phyloP scores from a whole-genome alignment of 2,329 filamentous ascomycete genomes.

The Penicillium sclerotiorum region DNA sequence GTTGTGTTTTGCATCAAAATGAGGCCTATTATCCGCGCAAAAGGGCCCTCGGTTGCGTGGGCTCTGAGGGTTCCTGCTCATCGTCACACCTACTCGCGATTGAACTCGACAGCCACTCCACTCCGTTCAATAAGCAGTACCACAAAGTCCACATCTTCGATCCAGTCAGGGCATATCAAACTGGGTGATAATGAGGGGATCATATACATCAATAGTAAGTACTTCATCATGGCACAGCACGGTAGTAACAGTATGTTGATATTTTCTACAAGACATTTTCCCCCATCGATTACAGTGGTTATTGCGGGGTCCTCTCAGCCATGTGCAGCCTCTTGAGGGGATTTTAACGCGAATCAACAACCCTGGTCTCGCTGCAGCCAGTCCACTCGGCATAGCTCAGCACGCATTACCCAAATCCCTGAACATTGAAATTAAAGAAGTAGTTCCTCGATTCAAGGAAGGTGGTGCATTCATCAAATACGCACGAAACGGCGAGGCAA shows the following conservation, averaged over 20 bases:
- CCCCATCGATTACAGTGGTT: constrained; percentile 73
- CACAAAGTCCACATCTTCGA: constrained; percentile 54
- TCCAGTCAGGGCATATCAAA: constrained; percentile 80
- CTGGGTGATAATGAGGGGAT: constrained; percentile 76
- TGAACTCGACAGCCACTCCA: constrained; percentile 17
- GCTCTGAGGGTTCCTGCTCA: neutral
- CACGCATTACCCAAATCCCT: constrained; percentile 65
- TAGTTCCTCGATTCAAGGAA: constrained; percentile 83
- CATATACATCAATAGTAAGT: constrained; percentile 84
- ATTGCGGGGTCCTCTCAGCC: constrained; percentile 54
- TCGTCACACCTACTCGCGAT: constrained; percentile 2
- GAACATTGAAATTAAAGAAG: constrained; percentile 73
- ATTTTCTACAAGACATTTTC: constrained; percentile 90
- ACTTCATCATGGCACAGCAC: no score
- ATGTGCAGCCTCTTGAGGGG: constrained; percentile 49
- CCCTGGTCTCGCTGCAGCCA: constrained; percentile 55
- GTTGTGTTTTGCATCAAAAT: constrained; percentile 18
- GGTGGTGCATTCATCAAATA: constrained; percentile 94
- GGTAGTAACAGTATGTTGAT: no score
- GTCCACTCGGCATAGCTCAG: constrained; percentile 58
- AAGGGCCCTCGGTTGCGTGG: constrained; percentile 10
- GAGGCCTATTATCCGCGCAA: constrained; percentile 21
- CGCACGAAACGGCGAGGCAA: constrained; percentile 54
- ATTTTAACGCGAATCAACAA: constrained; percentile 57
- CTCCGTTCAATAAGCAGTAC: constrained; percentile 6